These are phyloP conservation scores for Quercus robur DNA, from an alignment of 306 rosid species.

Conservation along the genomic window DNA sequence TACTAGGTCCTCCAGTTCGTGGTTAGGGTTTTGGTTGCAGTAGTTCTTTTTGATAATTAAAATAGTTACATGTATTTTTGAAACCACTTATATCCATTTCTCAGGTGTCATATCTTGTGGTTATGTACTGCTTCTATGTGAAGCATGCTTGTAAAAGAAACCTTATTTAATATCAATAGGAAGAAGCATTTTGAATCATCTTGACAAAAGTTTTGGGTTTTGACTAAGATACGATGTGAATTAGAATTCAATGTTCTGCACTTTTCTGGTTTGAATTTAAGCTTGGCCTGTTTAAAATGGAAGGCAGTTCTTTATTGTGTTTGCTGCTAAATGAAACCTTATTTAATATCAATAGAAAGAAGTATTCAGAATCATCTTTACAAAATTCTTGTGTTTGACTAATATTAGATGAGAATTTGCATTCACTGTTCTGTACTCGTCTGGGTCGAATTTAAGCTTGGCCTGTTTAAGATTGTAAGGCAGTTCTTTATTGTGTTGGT, in stretches of 20 bases:
- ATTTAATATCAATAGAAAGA: constrained; percentile 38
- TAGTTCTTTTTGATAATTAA: background rate
- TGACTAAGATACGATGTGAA: background rate
- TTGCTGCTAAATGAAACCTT: constrained; percentile 52
- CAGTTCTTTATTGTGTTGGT: background rate
- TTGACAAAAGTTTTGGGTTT: background rate
- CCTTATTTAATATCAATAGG: constrained; percentile 34
- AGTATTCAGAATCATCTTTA: constrained; percentile 19
- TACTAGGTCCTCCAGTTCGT: constrained; percentile 20
- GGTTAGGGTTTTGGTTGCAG: constrained; percentile 40
- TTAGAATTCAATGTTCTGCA: background rate
- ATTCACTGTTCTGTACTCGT: background rate
- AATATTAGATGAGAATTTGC: background rate
- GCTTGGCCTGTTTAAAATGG: background rate
- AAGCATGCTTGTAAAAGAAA: constrained; percentile 65
- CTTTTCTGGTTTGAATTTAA: background rate
- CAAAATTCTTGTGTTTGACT: background rate
- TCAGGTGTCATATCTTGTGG: constrained; percentile 24
- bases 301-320: no score
- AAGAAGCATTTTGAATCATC: constrained; percentile 34
- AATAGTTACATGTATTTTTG: constrained; percentile 11
- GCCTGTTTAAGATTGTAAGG: background rate
- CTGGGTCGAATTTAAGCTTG: background rate
- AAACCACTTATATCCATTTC: constrained; percentile 24
- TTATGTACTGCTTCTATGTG: constrained; percentile 32